Conservation (phyloP, 176 grass and related monocot genomes). For the Thinopyrum elongatum region DNA sequence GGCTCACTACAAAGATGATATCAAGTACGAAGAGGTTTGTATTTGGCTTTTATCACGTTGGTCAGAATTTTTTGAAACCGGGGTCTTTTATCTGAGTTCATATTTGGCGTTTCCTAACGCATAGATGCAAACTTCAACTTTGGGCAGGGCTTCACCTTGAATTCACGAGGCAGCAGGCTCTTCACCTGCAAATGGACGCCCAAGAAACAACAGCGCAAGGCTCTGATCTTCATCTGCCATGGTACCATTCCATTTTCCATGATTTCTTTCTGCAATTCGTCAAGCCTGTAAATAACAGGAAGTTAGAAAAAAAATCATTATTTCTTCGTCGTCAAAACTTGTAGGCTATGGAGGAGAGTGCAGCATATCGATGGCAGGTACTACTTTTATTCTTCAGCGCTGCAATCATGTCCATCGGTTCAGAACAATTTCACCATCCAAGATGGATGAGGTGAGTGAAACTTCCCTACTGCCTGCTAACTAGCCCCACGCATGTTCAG, state of each 20-base stretch:
- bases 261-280: background rate
- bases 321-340: background rate
- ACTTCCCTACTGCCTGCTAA: background rate
- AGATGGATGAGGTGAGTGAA: background rate
- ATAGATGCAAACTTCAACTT: background rate
- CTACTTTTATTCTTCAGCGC: background rate
- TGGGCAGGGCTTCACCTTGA: conserved; percentile 52
- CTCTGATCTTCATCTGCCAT: conserved; percentile 49
- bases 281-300: background rate
- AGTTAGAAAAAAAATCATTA: background rate
- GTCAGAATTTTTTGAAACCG: background rate
- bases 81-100: background rate
- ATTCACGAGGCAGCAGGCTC: conserved; percentile 44
- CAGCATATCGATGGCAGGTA: conserved; percentile 27
- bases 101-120: background rate
- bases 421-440: background rate
- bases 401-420: background rate
- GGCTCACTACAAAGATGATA: background rate
- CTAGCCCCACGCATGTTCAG: conserved; percentile 21
- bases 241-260: background rate
- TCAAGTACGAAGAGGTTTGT: conserved; percentile 14
- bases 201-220: conserved; percentile 34
- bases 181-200: conserved; percentile 67
- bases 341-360: conserved; percentile 13
- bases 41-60: too few relatives aligned